These are phyloP conservation scores for Escallonia rubra DNA, from an alignment of 129 eudicot genomes.

Conservation along the genomic window DNA sequence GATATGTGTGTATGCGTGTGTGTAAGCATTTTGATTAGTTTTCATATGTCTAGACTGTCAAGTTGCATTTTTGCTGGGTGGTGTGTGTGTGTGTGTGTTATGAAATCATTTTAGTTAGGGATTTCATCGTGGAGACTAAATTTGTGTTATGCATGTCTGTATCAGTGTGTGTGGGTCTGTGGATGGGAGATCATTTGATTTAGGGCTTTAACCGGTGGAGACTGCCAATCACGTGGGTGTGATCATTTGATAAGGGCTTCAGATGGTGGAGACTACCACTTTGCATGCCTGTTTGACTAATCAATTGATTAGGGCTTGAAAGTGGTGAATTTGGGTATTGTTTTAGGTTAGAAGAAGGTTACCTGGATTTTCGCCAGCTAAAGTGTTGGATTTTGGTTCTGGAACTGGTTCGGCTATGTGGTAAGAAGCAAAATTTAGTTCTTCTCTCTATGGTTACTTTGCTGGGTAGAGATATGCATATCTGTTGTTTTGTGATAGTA, in stretches of 20 bases:
- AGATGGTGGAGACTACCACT: too few species aligned
- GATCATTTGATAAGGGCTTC: too few species aligned
- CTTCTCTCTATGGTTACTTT: background rate
- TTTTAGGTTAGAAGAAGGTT: slow-evolving; percentile 74
- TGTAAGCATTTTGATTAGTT: background rate
- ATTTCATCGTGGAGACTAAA: background rate
- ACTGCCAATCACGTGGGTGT: too few species aligned
- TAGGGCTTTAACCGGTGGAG: too few species aligned
- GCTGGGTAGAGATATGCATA: slow-evolving; percentile 3
- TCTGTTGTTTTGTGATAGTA: slow-evolving; percentile 7
- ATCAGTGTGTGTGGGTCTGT: too few species aligned
- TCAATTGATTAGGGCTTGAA: background rate
- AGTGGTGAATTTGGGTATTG: background rate
- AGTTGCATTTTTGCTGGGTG: background rate
- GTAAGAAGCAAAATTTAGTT: slow-evolving; percentile 37
- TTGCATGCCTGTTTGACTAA: too few species aligned
- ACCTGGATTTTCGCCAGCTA: slow-evolving; percentile 70
- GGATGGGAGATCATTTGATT: too few species aligned
- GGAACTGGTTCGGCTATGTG: slow-evolving; percentile 97
- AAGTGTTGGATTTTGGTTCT: slow-evolving; percentile 95
- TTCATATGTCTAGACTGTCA: background rate
- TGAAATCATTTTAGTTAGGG: background rate
- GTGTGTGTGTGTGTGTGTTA: background rate
- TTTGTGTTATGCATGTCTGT: too few species aligned
- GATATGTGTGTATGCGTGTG: background rate